Percentiles rank a stretch among this genome's conserved stretches.
Conservation (phyloP, 1,284 basidiomycete species). For the Cerrena zonata region DNA sequence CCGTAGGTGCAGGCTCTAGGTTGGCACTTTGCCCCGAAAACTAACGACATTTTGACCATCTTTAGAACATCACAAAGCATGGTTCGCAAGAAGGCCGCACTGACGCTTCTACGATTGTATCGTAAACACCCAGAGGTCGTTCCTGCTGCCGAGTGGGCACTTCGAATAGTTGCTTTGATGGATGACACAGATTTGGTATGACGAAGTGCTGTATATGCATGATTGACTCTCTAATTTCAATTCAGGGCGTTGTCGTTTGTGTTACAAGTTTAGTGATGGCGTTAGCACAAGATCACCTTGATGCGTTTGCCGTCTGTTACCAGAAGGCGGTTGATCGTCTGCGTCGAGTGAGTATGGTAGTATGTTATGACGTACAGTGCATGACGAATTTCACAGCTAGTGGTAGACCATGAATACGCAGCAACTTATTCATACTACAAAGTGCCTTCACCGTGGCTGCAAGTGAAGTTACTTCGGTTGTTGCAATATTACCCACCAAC, state of each 20-base stretch:
- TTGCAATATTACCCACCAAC: conserved; percentile 94
- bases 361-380: not conserved
- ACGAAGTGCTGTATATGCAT: not conserved
- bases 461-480: conserved; percentile 90
- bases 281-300: conserved; percentile 88
- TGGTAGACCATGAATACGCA: conserved; percentile 85
- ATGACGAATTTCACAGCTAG: conserved; percentile 47
- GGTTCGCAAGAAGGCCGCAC: conserved; percentile 97
- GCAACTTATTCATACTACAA: conserved; percentile 94
- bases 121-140: conserved; percentile 94
- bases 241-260: conserved; percentile 86
- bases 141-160: conserved; percentile 90
- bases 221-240: not conserved
- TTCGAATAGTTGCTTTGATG: conserved; percentile 91
- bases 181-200: conserved; percentile 82
- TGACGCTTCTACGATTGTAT: conserved; percentile 88
- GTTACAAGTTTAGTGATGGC: conserved; percentile 93
- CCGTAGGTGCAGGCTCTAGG: conserved; percentile 53
- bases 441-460: conserved; percentile 95
- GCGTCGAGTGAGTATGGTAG: conserved; percentile 55
- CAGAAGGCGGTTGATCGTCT: conserved; percentile 90
- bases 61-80: conserved; percentile 86
- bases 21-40: not conserved
- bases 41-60: conserved; percentile 1
- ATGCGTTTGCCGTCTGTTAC: conserved; percentile 86